These are phyloP conservation scores for Globisporangium apiculatum DNA, from an alignment of 352 stramenopile genomes.

Conservation along the genomic window DNA sequence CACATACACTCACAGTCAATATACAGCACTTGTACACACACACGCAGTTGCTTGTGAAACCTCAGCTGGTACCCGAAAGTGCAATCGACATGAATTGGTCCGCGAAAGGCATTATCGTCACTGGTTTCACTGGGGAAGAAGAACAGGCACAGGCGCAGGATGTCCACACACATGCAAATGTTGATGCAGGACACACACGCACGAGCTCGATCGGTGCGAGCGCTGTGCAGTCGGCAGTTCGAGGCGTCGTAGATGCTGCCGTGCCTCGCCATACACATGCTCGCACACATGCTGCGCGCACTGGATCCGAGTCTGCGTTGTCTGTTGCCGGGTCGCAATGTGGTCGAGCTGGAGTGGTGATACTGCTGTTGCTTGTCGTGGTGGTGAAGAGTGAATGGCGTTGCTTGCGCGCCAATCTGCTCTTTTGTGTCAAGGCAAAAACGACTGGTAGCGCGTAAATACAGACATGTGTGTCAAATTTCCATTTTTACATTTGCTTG, in stretches of 20 bases:
- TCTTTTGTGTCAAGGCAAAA: not conserved
- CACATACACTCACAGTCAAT: constrained; percentile 1
- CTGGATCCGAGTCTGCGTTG: no score
- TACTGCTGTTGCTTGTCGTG: no score
- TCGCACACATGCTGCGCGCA: no score
- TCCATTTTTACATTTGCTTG: not conserved
- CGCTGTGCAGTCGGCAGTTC: no score
- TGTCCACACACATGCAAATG: not conserved
- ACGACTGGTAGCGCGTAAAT: not conserved
- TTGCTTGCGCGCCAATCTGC: no score
- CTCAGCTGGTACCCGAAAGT: constrained; percentile 87
- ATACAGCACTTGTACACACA: constrained; percentile 6
- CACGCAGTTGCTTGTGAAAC: constrained; percentile 28
- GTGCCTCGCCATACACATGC: no score
- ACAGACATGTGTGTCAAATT: not conserved
- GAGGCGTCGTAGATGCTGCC: no score
- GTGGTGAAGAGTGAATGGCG: no score
- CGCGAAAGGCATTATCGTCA: constrained; percentile 73
- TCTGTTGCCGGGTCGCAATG: no score
- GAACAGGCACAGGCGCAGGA: not conserved
- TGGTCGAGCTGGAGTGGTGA: no score
- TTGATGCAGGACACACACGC: no score
- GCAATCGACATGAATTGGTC: constrained; percentile 89
- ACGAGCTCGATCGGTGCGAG: no score
- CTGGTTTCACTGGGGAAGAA: constrained; percentile 26